Percentiles rank a stretch among this genome's conserved stretches.
phyloP scores from a whole-genome alignment of 345 rosid genomes.

The Populus tremula region DNA sequence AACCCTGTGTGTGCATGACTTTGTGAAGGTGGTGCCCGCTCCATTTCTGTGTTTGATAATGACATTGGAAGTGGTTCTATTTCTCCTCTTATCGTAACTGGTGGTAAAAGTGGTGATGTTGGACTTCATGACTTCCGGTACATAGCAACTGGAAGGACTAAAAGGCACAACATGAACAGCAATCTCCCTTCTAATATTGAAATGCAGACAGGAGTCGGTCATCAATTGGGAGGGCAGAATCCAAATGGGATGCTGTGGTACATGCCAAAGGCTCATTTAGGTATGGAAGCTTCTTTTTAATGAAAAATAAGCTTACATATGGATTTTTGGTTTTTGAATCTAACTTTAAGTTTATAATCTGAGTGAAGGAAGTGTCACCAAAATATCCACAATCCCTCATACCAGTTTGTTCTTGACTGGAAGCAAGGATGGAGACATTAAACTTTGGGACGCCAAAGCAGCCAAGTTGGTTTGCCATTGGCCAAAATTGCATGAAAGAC shows the following conservation, averaged over 20 bases:
- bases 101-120: conserved; percentile 88
- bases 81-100: conserved; percentile 87
- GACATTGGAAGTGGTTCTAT: conserved; percentile 84
- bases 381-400: conserved; percentile 65
- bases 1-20: conserved; percentile 1
- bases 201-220: conserved; percentile 25
- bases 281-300: conserved; percentile 30
- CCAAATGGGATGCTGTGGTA: conserved; percentile 90
- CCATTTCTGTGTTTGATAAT: conserved; percentile 83
- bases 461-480: conserved; percentile 74
- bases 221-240: conserved; percentile 53
- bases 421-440: conserved; percentile 97
- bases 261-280: conserved; percentile 93
- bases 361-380: conserved; percentile 74
- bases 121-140: conserved; percentile 91
- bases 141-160: conserved; percentile 80
- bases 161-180: conserved; percentile 46
- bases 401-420: conserved; percentile 92
- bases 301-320: neutral
- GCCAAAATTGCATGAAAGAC: conserved; percentile 89
- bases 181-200: conserved; percentile 34
- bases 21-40: conserved; percentile 79
- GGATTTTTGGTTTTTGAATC: conserved; percentile 1
- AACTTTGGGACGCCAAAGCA: conserved; percentile 93
- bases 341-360: conserved; percentile 12